Base-by-base conservation (phyloP, 495 filamentous ascomycete genomes). In the Staphylotrichum tortipilum region DNA sequence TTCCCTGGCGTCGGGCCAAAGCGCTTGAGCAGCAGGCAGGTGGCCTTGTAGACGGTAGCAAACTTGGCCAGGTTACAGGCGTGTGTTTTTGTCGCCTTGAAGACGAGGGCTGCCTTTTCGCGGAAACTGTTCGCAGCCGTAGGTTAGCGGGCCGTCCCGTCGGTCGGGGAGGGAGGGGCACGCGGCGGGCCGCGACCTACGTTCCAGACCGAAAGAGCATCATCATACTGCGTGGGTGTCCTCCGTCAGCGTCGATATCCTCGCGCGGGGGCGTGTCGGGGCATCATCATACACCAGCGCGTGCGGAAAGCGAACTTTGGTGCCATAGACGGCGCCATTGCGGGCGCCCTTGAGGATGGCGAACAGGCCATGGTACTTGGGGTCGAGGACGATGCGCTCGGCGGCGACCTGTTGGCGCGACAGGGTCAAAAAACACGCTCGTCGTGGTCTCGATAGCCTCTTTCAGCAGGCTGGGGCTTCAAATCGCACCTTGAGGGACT, bases 261-360 rank as follows among this genome's bases (percentile, higher is more conserved):
- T 36, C 33, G 8, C 22, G 3, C 4, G 14, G 22, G 39, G 29
- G n/a, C 33, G 14, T 31, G 7, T 24, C 22, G 26, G 10, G 26
- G 2, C 36, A 1, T 39, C 44, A 4, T 8, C 74, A 52, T 80
- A 89, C 84, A 98, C 92, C 51, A 98, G 78, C 44, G 92, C 92
- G 72, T 98, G 92, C 58, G 92, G 92, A 74, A 97, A 96, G 55
- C 92, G 89, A 66, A 99, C 88, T 79, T 97, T 99, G 57, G 89
- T 82, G 23, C 92, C 92, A 71, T 97, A 99, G 50, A 96, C 88
- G 54, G 89, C 81, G 66, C 92, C 92, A 84, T 97, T 99, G 67
- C 92, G 89, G 41, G 89, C 81, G 53, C 78, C 87, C 73, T 99
- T 99, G 60, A 91, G 50, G 55, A 99, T 73, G 22, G 85, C 76